phyloP scores from a whole-genome alignment of 108 stramenopile genomes.

The Epipyxis sp. region DNA sequence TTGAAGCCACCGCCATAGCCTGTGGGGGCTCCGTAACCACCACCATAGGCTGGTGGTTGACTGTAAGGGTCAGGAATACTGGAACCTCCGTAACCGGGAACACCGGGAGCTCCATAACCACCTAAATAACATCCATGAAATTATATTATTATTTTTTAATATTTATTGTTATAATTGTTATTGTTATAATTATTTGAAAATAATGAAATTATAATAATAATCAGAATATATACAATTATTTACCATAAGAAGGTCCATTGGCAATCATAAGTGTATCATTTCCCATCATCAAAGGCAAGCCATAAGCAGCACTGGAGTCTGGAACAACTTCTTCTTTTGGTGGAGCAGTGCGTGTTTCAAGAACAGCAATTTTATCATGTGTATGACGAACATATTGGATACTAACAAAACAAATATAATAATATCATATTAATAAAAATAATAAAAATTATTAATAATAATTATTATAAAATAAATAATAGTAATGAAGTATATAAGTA shows the following conservation, averaged over 20 bases:
- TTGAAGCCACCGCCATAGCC: slow-evolving; percentile 3
- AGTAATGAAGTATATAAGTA: slow-evolving; percentile 16
- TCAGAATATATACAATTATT: too few relatives aligned
- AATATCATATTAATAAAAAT: not conserved
- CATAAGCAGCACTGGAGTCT: slow-evolving; percentile 71
- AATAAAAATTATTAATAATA: slow-evolving; percentile 18
- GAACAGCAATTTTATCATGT: slow-evolving; percentile 67
- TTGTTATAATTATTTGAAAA: too few relatives aligned
- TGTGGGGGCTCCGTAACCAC: not conserved
- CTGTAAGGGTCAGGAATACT: slow-evolving; percentile 14
- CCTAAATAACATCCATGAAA: too few relatives aligned
- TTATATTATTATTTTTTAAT: too few relatives aligned
- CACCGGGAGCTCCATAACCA: not conserved
- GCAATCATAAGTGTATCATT: slow-evolving; percentile 70
- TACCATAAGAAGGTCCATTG: slow-evolving; percentile 43
- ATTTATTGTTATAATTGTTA: too few relatives aligned
- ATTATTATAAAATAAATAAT: slow-evolving; percentile 18
- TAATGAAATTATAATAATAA: too few relatives aligned
- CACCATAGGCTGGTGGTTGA: not conserved
- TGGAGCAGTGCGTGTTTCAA: slow-evolving; percentile 82
- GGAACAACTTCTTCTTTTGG: slow-evolving; percentile 68
- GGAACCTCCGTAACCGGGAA: not conserved
- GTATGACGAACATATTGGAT: slow-evolving; percentile 92
- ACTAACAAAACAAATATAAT: not conserved
- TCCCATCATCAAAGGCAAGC: slow-evolving; percentile 68